Base-by-base conservation (phyloP, 768 basidiomycete genomes). In the Tephrocybe sp. region DNA sequence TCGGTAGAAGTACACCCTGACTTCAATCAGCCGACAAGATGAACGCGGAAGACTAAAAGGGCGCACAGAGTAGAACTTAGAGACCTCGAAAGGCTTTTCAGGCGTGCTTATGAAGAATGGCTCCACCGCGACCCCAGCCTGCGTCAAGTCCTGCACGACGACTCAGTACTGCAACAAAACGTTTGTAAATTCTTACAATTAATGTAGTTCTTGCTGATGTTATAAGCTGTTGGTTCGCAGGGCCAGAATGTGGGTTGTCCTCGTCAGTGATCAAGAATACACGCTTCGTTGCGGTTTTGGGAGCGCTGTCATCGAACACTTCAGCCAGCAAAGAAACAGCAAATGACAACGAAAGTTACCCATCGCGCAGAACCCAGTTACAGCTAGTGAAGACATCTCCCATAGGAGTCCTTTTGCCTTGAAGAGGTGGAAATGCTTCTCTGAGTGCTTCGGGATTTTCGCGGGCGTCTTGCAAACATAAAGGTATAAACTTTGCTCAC, bases 191-290 rank as follows among this genome's bases (percentile, higher is more conserved):
- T 14, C 70, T 55, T 59, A 87, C 88, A 37, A 82, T 72, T 48
- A 90, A 71, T 2, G 86, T 90, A 2, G 86, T 90, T 52, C 79
- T 75, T 11, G 89, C 86, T 1, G 88, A 86, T 1, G 78, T 86
- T 5, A 80, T 66, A 9, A 91, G 68, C 46, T 87, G 85, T 38
- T 76, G 74, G 60, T 70, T 81, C n/a, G 73, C 75, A 4, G 73
- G 64, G 10, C 79, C 78, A 4, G 79, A 69, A 62, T 80, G 82
- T 2, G 93, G 93, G 58, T 89, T 69, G 59, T 94, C 93, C 58
- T 90, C 85, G 63, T 98, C 88, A 0, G 97, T 98, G 37, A 99
- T 89, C 33, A 96, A 72, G 65, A 98, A 98, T 1, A 98, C 80
- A 4, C 94, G 85, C 64, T 96, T 95, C n/a, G 88, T 85, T 2